phyloP scores from a whole-genome alignment of 164 flowering plant genomes.

The Vitis labrusca region DNA sequence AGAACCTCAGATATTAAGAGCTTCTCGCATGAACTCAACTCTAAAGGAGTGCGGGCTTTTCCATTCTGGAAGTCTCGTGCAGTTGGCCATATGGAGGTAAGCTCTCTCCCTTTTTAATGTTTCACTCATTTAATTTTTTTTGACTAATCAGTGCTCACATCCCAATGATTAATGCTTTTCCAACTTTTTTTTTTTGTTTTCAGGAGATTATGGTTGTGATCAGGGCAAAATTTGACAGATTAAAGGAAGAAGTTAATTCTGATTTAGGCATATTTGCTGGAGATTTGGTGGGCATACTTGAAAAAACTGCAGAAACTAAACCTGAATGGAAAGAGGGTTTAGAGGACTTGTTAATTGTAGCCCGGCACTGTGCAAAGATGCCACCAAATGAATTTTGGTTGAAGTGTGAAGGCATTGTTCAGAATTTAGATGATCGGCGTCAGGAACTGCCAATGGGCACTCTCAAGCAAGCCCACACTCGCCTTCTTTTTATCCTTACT shows the following conservation, averaged over 20 bases:
- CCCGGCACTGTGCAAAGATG: constrained; percentile 84
- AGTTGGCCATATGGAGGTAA: constrained; percentile 79
- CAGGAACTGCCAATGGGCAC: constrained; percentile 88
- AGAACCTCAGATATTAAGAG: constrained; percentile 79
- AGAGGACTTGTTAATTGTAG: constrained; percentile 81
- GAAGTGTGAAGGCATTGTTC: constrained; percentile 90
- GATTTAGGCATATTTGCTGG: constrained; percentile 87
- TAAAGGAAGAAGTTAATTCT: constrained; percentile 85
- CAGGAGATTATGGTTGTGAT: constrained; percentile 78
- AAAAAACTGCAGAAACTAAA: constrained; percentile 50
- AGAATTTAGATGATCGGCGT: constrained; percentile 84
- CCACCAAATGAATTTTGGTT: constrained; percentile 83
- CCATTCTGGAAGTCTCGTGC: constrained; percentile 90
- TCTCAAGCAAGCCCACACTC: constrained; percentile 80
- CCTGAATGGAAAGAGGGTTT: constrained; percentile 72
- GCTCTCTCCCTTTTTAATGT: neutral
- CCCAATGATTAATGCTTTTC: neutral
- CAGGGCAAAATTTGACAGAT: constrained; percentile 67
- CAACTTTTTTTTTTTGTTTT: neutral
- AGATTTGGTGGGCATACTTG: constrained; percentile 75
- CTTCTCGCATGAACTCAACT: constrained; percentile 95
- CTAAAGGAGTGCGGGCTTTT: constrained; percentile 87
- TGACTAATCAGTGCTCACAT: neutral
- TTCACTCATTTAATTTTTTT: neutral
- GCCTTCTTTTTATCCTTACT: constrained; percentile 91